Base-by-base conservation (phyloP, 1,284 basidiomycete genomes). In the Jaminaea rosea region DNA sequence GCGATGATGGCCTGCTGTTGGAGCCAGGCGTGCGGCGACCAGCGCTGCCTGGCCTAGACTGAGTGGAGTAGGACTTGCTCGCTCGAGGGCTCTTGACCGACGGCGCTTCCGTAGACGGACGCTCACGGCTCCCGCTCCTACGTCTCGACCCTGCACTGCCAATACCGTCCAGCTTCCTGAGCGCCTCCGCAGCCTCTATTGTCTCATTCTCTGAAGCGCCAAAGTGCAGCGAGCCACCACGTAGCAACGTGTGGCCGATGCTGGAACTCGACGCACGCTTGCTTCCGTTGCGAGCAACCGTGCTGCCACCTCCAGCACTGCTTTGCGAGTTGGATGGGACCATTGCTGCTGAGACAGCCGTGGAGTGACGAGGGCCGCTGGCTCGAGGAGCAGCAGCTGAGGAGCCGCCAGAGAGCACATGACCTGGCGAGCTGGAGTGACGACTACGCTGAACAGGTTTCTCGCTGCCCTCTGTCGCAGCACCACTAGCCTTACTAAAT, bases 111-210 rank as follows among this genome's bases (percentile, higher is more conserved):
- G n/a, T 7, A n/a, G 15, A 4, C 17, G 31, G 23, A 4, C 34
- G 52, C 23, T 66, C 62, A 10, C 60, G 52, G 29, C 60, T 47
- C 37, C 64, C 49, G 0, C 69, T 48, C 37, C 60, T 88, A 5
- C 39, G 4, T 23, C 15, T n/a, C n/a, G n/a, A n/a, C n/a, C n/a
- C n/a, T n/a, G n/a, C n/a, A n/a, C 82, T 83, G 3, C 83, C 82
- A 11, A 97, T 75, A 0, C 93, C 93, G 67, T 98, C 94, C 23
- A 98, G 77, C 76, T 94, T 94, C 50, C 92, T 83, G 46, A 98
- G 79, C 3, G 89, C 89, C 69, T 94, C 90, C 3, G 84, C 86
- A 1, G 93, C 47, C 46, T 61, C 47, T 47, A 62, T 56, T 23
- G 57, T 51, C 32, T 54, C 55, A 21, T 65, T 59, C 23, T 65